A percentile compares a stretch with the other conserved stretches of the same genome.
Evolutionary conservation across 225 moss, liverwort and hornwort genomes (phyloP).

Genomic region (Marchantia polymorpha): DNA sequence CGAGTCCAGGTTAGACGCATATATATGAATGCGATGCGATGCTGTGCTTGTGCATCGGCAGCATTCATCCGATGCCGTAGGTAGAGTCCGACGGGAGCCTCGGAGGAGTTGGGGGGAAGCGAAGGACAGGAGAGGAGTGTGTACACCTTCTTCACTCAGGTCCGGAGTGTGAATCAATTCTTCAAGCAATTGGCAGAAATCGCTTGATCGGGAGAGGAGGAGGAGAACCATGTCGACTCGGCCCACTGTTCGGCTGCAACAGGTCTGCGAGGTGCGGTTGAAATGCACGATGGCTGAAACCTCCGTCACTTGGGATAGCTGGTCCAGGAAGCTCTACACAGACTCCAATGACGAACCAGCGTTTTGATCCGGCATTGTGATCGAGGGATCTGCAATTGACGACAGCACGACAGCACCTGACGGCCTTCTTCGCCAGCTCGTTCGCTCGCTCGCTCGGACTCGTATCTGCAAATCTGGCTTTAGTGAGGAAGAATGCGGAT

Average conservation of each 20-base stretch:
- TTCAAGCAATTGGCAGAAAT: background rate
- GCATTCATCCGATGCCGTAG: too few species aligned
- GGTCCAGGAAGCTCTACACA: background rate
- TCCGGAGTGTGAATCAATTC: background rate
- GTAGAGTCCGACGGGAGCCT: background rate
- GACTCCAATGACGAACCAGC: background rate
- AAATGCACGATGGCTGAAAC: slow-evolving; percentile 7
- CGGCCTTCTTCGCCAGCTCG: background rate
- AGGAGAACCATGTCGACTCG: background rate
- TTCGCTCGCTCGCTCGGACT: background rate
- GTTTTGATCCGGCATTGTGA: background rate
- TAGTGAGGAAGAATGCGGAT: background rate
- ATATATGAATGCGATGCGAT: background rate
- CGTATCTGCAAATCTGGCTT: background rate
- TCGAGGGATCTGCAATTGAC: background rate
- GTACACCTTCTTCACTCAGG: background rate
- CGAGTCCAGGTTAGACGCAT: background rate
- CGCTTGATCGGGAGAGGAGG: background rate
- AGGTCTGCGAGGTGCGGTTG: background rate
- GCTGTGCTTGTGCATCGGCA: background rate
- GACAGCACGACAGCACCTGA: background rate
- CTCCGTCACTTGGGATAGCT: slow-evolving; percentile 2
- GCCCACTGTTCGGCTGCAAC: background rate
- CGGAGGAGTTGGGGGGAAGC: background rate
- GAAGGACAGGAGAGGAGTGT: background rate